Evolutionary conservation across 2,329 filamentous ascomycete genomes (phyloP).

Genomic region (Pezicula rhizophila): DNA sequence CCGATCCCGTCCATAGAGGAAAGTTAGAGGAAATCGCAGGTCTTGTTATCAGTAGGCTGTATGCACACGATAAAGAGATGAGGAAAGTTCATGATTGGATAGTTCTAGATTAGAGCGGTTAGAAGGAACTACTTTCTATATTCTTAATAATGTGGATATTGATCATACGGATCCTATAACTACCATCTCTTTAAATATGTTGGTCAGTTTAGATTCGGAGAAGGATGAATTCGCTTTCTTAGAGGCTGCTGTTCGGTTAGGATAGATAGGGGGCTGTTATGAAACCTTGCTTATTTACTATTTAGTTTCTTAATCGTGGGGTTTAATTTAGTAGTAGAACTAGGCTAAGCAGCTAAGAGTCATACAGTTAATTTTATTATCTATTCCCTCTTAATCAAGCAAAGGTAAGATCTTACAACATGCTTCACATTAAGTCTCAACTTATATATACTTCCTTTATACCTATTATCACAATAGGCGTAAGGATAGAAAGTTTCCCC

Average conservation of each 20-base stretch:
- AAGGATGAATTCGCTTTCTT: neutral
- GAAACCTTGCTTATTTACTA: no score
- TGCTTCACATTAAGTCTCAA: no score
- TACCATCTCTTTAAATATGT: conserved; percentile 11
- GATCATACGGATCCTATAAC: conserved; percentile 16
- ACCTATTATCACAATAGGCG: no score
- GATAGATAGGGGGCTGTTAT: no score
- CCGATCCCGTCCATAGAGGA: conserved; percentile 10
- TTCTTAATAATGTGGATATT: conserved; percentile 13
- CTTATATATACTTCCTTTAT: no score
- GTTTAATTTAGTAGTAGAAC: no score
- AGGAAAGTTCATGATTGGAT: conserved; percentile 4
- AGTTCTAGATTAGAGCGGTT: conserved; percentile 5
- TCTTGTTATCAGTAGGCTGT: conserved; percentile 11
- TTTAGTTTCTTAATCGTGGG: no score
- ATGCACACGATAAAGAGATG: conserved; percentile 5
- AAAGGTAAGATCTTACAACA: no score
- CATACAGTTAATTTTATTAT: no score
- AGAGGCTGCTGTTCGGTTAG: neutral
- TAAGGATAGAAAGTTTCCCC: no score
- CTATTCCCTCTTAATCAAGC: no score
- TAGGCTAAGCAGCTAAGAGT: no score
- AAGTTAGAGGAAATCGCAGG: conserved; percentile 11
- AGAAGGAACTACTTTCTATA: conserved; percentile 5
- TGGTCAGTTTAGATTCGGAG: conserved; percentile 8